phyloP scores from a whole-genome alignment of 306 rosid species.

The Cicer bijugum region DNA sequence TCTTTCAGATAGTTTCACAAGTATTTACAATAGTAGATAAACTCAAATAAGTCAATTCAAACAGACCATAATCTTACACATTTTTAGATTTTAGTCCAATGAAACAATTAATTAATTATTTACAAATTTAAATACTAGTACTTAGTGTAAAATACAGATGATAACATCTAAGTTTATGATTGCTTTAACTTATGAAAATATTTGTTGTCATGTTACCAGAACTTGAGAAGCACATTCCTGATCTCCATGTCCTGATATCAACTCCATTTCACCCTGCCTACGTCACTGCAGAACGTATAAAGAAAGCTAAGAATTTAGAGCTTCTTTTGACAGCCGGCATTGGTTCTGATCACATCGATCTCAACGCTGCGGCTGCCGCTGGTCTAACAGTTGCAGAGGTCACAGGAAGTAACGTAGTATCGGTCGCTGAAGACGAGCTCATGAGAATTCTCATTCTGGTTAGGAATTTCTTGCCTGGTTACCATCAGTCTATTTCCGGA shows the following conservation, averaged over 20 bases:
- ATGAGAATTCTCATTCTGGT: slow-evolving; percentile 88
- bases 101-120: not conserved
- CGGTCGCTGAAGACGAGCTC: slow-evolving; percentile 96
- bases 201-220: slow-evolving; percentile 50
- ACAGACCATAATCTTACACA: not conserved
- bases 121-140: too few species aligned
- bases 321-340: slow-evolving; percentile 91
- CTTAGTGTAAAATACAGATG: not conserved
- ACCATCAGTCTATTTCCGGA: slow-evolving; percentile 72
- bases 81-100: too few species aligned
- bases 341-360: slow-evolving; percentile 93
- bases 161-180: slow-evolving; percentile 7
- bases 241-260: slow-evolving; percentile 88
- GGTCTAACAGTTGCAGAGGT: slow-evolving; percentile 95
- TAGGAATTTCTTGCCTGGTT: slow-evolving; percentile 85
- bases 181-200: slow-evolving; percentile 25
- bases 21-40: too few species aligned
- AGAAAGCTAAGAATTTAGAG: slow-evolving; percentile 85
- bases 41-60: too few species aligned
- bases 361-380: slow-evolving; percentile 90
- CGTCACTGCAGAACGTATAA: slow-evolving; percentile 89
- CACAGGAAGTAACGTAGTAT: slow-evolving; percentile 89
- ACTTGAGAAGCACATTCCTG: slow-evolving; percentile 81
- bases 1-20: too few species aligned
- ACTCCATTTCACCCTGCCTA: slow-evolving; percentile 99